phyloP scores from a whole-genome alignment of 768 basidiomycete genomes.

The Tylopilus intermedius region DNA sequence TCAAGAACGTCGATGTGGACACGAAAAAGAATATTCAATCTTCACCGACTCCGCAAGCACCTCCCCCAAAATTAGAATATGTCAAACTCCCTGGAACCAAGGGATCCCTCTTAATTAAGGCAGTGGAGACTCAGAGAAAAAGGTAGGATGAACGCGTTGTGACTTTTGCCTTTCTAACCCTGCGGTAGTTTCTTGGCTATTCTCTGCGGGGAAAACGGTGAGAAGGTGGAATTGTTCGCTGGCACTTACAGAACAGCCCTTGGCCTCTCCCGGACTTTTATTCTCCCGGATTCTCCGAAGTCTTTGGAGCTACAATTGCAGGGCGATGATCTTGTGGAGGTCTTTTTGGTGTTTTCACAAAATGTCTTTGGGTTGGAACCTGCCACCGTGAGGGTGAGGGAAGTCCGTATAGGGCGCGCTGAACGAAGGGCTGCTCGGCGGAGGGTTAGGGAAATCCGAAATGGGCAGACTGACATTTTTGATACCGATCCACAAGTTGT shows the following conservation, averaged over 20 bases:
- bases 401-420: slow-evolving; percentile 85
- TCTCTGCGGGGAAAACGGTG: slow-evolving; percentile 86
- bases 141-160: slow-evolving; percentile 44
- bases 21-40: slow-evolving; percentile 31
- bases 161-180: background rate
- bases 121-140: slow-evolving; percentile 86
- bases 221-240: slow-evolving; percentile 91
- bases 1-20: slow-evolving; percentile 42
- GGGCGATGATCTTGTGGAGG: slow-evolving; percentile 88
- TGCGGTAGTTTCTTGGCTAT: slow-evolving; percentile 78
- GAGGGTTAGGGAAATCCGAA: slow-evolving; percentile 63
- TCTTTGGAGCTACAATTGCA: slow-evolving; percentile 85
- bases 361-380: slow-evolving; percentile 92
- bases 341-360: slow-evolving; percentile 86
- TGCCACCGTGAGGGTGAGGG: slow-evolving; percentile 89
- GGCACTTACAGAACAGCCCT: slow-evolving; percentile 88
- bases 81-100: slow-evolving; percentile 91
- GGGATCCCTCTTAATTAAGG: slow-evolving; percentile 75
- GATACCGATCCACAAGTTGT: slow-evolving; percentile 41
- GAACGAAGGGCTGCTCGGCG: slow-evolving; percentile 82
- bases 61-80: slow-evolving; percentile 84
- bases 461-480: slow-evolving; percentile 41
- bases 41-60: slow-evolving; percentile 43
- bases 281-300: slow-evolving; percentile 84
- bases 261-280: slow-evolving; percentile 87